A percentile compares a stretch with the other conserved stretches of the same genome.
Conservation (phyloP, 2,329 filamentous ascomycete genomes). For the Aureobasidium sp. region DNA sequence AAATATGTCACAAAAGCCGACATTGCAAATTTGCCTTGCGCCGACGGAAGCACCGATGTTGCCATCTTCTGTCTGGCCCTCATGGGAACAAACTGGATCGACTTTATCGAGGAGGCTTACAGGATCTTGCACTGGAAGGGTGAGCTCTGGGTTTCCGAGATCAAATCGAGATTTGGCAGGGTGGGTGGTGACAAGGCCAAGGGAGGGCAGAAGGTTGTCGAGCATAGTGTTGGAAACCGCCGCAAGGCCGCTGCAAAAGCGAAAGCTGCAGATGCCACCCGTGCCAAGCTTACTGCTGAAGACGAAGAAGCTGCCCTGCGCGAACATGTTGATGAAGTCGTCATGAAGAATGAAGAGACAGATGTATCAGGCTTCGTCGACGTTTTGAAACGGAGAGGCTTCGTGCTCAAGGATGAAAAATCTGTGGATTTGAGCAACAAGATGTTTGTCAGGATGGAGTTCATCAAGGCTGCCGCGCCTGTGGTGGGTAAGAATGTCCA, state of each 20-base stretch:
- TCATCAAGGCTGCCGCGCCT: slow-evolving; percentile 74
- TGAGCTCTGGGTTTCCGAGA: slow-evolving; percentile 95
- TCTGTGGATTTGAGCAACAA: slow-evolving; percentile 80
- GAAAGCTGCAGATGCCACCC: slow-evolving; percentile 29
- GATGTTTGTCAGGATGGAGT: slow-evolving; percentile 98
- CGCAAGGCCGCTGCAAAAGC: slow-evolving; percentile 44
- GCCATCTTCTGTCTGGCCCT: slow-evolving; percentile 92
- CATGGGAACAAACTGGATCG: slow-evolving; percentile 98
- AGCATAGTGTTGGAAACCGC: slow-evolving; percentile 63
- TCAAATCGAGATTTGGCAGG: slow-evolving; percentile 82
- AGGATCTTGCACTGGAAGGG: slow-evolving; percentile 86
- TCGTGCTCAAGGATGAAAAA: slow-evolving; percentile 63
- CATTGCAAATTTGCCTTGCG: slow-evolving; percentile 73
- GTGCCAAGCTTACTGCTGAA: slow-evolving; percentile 46
- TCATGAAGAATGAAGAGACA: slow-evolving; percentile 63
- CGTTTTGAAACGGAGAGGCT: slow-evolving; percentile 71
- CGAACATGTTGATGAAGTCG: slow-evolving; percentile 59
- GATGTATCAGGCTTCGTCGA: slow-evolving; percentile 84
- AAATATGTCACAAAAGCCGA: slow-evolving; percentile 79
- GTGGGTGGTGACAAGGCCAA: slow-evolving; percentile 40
- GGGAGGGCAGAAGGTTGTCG: slow-evolving; percentile 42
- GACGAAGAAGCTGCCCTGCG: slow-evolving; percentile 52
- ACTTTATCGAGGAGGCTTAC: slow-evolving; percentile 94
- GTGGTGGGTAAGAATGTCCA: slow-evolving; percentile 66
- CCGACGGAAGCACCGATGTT: slow-evolving; percentile 70